These are phyloP conservation scores for Plicaturopsis crispa DNA, from an alignment of 768 basidiomycete genomes.

Conservation along the genomic window DNA sequence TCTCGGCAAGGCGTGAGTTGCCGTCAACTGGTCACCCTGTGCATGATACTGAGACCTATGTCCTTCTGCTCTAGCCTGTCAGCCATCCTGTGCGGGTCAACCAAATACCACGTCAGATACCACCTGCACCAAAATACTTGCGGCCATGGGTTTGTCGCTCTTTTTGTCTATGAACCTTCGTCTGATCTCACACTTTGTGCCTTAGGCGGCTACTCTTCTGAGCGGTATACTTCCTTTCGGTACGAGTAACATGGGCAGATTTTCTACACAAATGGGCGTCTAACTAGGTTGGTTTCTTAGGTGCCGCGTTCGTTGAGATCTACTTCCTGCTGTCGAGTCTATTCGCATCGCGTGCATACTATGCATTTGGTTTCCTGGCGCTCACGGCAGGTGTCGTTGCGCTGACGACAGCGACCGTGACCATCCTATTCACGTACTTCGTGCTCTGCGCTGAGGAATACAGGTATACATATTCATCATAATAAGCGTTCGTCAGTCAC, in stretches of 20 bases:
- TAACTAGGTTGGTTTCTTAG: constrained; percentile 25
- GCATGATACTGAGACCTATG: constrained; percentile 5
- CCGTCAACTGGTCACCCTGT: not conserved
- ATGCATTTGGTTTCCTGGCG: constrained; percentile 93
- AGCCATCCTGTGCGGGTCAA: constrained; percentile 85
- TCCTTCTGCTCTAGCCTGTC: constrained; percentile 39
- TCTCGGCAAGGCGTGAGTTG: constrained; percentile 76
- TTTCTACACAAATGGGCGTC: not conserved
- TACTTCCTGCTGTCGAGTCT: constrained; percentile 89
- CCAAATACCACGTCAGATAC: constrained; percentile 94
- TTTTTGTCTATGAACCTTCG: not conserved
- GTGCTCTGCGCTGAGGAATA: constrained; percentile 93
- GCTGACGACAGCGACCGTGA: constrained; percentile 85
- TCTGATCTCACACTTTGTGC: constrained; percentile 4
- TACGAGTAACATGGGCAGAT: constrained; percentile 29
- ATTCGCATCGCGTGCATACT: constrained; percentile 89
- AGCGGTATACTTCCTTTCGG: constrained; percentile 91
- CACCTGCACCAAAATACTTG: constrained; percentile 79
- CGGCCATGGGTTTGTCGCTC: constrained; percentile 57
- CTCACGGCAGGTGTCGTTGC: constrained; percentile 77
- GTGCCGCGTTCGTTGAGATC: constrained; percentile 91
- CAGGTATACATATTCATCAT: constrained; percentile 37
- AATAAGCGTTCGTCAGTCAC: constrained; percentile 1
- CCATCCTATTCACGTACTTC: constrained; percentile 88
- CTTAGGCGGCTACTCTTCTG: constrained; percentile 64